Evolutionary conservation across 108 stramenopile genomes (phyloP).

Genomic region (Poteriospumella lacustris): DNA sequence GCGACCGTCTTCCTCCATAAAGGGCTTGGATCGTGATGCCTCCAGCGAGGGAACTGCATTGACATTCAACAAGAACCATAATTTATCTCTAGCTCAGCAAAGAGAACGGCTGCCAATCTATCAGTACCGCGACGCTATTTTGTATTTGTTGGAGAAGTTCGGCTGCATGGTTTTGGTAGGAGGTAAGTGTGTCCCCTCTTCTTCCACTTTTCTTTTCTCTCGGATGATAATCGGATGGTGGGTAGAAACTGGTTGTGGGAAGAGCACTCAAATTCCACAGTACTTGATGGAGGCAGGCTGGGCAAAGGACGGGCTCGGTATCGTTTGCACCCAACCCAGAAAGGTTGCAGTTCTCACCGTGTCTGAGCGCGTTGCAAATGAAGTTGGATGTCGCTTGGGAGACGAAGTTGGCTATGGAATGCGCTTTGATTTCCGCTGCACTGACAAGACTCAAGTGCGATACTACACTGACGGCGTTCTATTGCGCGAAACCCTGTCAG

Average conservation of each 20-base stretch:
- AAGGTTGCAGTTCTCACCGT: conserved; percentile 48
- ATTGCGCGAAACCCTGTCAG: conserved; percentile 72
- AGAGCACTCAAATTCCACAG: conserved; percentile 40
- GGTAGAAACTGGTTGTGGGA: conserved; percentile 27
- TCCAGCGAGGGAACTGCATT: no score
- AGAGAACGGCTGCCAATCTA: conserved; percentile 24
- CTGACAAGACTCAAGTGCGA: background rate
- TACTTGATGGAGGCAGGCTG: conserved; percentile 48
- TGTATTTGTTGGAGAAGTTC: conserved; percentile 17
- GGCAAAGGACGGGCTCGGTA: conserved; percentile 38
- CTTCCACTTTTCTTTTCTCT: background rate
- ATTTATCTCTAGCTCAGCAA: conserved; percentile 16
- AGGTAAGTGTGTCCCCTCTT: background rate
- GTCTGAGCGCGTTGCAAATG: conserved; percentile 45
- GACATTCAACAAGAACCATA: no score
- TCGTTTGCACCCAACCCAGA: conserved; percentile 49
- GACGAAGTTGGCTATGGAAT: conserved; percentile 50
- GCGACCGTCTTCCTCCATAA: no score
- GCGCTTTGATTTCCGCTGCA: conserved; percentile 37
- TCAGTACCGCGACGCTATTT: background rate
- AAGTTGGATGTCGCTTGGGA: conserved; percentile 44
- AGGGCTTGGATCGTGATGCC: no score
- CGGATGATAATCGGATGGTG: background rate
- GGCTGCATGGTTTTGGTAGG: background rate
- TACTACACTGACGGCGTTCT: conserved; percentile 65